phyloP scores from a whole-genome alignment of 345 rosid genomes.

The Eucalyptus lansdowneana region DNA sequence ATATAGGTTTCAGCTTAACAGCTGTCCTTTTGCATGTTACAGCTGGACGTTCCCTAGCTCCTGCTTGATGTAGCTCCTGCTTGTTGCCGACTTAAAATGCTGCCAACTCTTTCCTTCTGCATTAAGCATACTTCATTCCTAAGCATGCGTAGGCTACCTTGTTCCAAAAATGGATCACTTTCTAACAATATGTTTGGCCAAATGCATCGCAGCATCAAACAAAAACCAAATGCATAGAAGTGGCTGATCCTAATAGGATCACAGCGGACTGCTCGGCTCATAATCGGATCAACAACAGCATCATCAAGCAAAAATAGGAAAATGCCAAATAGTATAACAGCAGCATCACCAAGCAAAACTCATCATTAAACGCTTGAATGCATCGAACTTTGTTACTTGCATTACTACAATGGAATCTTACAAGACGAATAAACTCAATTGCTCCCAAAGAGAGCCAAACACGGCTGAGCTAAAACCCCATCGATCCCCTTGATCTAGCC shows the following conservation, averaged over 20 bases:
- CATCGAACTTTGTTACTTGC: not conserved
- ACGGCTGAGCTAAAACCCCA: not conserved
- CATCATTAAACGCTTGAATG: not conserved
- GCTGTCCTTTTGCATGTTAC: no score
- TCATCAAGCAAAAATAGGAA: not conserved
- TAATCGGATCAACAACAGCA: not conserved
- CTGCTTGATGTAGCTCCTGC: no score
- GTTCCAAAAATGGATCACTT: no score
- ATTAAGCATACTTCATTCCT: no score
- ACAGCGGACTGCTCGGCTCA: not conserved
- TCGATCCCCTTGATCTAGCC: not conserved
- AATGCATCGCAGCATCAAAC: not conserved
- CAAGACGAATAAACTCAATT: not conserved
- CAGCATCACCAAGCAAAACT: no score
- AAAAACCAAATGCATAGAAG: not conserved
- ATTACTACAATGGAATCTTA: not conserved
- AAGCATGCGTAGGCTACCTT: no score
- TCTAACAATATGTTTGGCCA: not conserved
- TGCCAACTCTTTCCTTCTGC: no score
- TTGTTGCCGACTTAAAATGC: no score
- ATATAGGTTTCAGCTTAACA: no score
- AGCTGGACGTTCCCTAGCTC: no score
- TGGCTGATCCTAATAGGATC: not conserved
- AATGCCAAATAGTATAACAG: no score
- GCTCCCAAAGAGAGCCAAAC: not conserved